These are phyloP conservation scores for Avena eriantha DNA, from an alignment of 176 grass and related monocot species.

Conservation along the genomic window DNA sequence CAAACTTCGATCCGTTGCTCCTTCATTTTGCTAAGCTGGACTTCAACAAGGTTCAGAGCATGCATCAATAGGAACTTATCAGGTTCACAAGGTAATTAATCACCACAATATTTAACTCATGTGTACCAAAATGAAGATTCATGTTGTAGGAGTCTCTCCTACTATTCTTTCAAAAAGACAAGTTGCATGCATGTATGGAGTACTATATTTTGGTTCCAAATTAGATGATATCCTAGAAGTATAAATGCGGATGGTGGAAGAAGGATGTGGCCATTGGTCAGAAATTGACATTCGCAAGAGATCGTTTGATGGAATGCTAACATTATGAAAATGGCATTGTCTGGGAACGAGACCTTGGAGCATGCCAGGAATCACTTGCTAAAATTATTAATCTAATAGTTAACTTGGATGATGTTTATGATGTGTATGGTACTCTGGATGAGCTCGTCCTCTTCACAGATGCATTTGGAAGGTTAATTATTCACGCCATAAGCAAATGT, in stretches of 20 bases:
- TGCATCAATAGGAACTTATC: constrained; percentile 38
- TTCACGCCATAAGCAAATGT: no score
- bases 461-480: constrained; percentile 25
- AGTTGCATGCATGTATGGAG: no score
- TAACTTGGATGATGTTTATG: constrained; percentile 47
- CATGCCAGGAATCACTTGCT: constrained; percentile 12
- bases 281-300: constrained; percentile 22
- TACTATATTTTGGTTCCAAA: no score
- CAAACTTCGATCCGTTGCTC: background rate
- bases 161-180: no score
- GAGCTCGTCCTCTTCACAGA: constrained; percentile 36
- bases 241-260: constrained; percentile 39
- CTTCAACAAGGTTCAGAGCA: constrained; percentile 29
- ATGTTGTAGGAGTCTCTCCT: no score
- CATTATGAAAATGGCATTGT: constrained; percentile 17
- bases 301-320: constrained; percentile 44
- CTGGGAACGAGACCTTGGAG: constrained; percentile 6
- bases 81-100: background rate
- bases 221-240: no score
- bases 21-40: constrained; percentile 37
- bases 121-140: no score
- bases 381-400: background rate
- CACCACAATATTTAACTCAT: no score
- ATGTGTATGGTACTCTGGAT: constrained; percentile 46
- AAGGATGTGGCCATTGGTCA: constrained; percentile 21